These are phyloP conservation scores for Tetradesmus lagerheimii DNA, from an alignment of 139 green algal species.

Conservation along the genomic window DNA sequence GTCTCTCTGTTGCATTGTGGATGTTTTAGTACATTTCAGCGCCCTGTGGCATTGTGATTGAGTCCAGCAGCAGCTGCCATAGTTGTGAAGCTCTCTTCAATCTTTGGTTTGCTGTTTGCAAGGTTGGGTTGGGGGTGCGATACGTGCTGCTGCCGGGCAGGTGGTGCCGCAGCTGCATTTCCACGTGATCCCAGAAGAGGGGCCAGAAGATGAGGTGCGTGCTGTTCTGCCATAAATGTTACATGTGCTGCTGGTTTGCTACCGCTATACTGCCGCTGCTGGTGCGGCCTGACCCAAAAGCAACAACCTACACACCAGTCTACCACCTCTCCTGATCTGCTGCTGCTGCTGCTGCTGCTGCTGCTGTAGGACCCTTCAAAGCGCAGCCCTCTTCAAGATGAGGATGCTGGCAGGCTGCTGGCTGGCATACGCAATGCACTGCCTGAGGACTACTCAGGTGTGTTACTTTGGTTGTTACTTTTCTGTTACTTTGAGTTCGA, in stretches of 20 bases:
- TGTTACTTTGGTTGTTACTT: too few relatives aligned
- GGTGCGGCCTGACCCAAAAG: not conserved
- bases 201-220: slow-evolving; percentile 13
- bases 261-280: not conserved
- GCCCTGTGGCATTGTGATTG: too few relatives aligned
- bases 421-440: slow-evolving; percentile 57
- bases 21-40: too few relatives aligned
- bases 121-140: slow-evolving; percentile 46
- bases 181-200: slow-evolving; percentile 62
- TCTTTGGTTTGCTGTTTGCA: slow-evolving; percentile 32
- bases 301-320: not conserved
- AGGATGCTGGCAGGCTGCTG: slow-evolving; percentile 44
- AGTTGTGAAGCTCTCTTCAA: not conserved
- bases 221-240: not conserved
- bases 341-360: not conserved
- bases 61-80: too few relatives aligned
- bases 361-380: not conserved
- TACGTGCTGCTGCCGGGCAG: slow-evolving; percentile 57
- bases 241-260: not conserved
- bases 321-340: not conserved
- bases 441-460: not conserved
- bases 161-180: slow-evolving; percentile 66
- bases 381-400: not conserved
- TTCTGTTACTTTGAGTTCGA: too few relatives aligned
- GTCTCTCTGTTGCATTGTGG: too few relatives aligned